phyloP scores from a whole-genome alignment of 805 yeast genomes.

The Candida silvatica region DNA sequence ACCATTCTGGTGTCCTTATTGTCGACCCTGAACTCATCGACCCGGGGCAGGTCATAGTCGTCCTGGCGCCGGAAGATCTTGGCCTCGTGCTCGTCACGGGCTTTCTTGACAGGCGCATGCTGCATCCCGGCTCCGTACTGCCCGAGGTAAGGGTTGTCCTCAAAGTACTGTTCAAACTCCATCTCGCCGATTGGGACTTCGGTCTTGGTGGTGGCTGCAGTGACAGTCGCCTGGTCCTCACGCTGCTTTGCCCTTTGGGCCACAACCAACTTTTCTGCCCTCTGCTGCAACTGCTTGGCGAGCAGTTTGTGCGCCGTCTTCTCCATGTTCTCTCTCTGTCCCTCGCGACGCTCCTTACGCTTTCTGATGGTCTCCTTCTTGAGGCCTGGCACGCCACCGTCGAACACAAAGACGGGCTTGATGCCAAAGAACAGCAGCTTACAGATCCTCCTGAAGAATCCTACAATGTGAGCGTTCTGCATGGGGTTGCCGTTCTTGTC shows the following conservation, averaged over 20 bases:
- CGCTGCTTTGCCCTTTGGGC: no score
- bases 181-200: conserved; percentile 16
- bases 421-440: conserved; percentile 83
- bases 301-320: conserved; percentile 74
- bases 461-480: conserved; percentile 82
- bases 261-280: conserved; percentile 34
- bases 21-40: conserved; percentile 41
- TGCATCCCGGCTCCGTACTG: conserved; percentile 8
- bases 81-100: conserved; percentile 8
- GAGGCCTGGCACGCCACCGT: conserved; percentile 86
- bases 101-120: neutral
- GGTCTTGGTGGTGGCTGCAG: conserved; percentile 3
- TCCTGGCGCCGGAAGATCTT: conserved; percentile 47
- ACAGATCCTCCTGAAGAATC: conserved; percentile 90
- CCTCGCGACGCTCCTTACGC: conserved; percentile 68
- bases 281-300: conserved; percentile 67
- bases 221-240: neutral
- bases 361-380: conserved; percentile 71
- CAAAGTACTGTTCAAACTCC: conserved; percentile 27
- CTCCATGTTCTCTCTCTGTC: conserved; percentile 58
- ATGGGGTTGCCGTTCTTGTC: conserved; percentile 75
- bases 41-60: conserved; percentile 78
- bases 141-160: conserved; percentile 21
- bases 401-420: conserved; percentile 85
- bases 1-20: conserved; percentile 64